These are phyloP conservation scores for Neolentinus lepideus DNA, from an alignment of 1,284 basidiomycete genomes.

Conservation along the genomic window DNA sequence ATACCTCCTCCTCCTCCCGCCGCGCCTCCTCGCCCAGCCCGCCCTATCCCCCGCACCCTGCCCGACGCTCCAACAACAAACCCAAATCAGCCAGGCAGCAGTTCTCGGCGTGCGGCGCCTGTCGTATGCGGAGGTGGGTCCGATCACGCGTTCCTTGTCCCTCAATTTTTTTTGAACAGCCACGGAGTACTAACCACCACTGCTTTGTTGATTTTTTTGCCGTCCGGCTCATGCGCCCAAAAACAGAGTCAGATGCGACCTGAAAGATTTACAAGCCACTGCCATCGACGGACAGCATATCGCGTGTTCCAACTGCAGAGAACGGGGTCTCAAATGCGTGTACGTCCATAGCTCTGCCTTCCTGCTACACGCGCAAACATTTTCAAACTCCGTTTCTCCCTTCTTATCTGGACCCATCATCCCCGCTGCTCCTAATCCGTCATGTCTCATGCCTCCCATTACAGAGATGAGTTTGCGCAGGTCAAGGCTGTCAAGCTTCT, in stretches of 20 bases:
- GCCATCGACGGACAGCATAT: conserved; percentile 40
- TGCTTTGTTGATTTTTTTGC: conserved; percentile 3
- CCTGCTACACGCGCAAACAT: neutral
- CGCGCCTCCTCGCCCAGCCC: conserved; percentile 19
- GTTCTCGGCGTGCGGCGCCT: conserved; percentile 85
- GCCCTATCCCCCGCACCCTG: conserved; percentile 31
- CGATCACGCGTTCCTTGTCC: conserved; percentile 4
- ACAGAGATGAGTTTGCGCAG: conserved; percentile 82
- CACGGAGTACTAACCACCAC: conserved; percentile 7
- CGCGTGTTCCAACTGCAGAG: conserved; percentile 81
- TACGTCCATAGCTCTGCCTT: conserved; percentile 32
- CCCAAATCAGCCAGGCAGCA: conserved; percentile 74
- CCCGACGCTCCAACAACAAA: conserved; percentile 45
- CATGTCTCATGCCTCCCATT: conserved; percentile 1
- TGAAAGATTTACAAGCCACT: conserved; percentile 60
- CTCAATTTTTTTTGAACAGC: neutral
- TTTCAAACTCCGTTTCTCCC: conserved; percentile 11
- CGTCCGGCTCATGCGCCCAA: conserved; percentile 1
- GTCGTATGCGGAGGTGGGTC: conserved; percentile 72
- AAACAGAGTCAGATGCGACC: conserved; percentile 69
- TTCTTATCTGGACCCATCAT: neutral
- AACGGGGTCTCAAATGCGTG: conserved; percentile 82
- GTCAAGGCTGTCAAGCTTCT: conserved; percentile 83
- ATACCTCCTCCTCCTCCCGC: conserved; percentile 13
- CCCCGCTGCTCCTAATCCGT: conserved; percentile 7